Base-by-base conservation (phyloP, 176 grass and related monocot species). In the Aegilops bicornis region DNA sequence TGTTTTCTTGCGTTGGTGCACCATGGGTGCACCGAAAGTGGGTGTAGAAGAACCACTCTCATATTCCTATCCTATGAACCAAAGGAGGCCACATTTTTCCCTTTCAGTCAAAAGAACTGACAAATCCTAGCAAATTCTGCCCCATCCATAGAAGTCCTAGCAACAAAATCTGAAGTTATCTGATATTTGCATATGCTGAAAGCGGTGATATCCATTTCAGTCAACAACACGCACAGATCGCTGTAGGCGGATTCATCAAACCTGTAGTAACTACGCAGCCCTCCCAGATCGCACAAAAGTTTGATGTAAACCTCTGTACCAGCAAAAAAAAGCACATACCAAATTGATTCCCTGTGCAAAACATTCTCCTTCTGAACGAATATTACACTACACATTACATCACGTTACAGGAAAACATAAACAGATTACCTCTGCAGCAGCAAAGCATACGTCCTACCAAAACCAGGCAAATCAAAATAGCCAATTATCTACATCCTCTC, bases 371-470 rank as follows among this genome's bases (percentile, higher is more conserved):
- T 81, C 6, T 29, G 50, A 85, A 56, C 40, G n/a, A 70, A 52
- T 63, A 20, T 58, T 16, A 87, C 37, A 69, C n/a, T 69, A 25
- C 77, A 84, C 22, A 91, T 24, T 84, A 59, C 75, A 58, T 81
- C 48, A 69, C 59, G 64, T 85, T 80, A 69, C 89, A 84, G 35
- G 31, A 84, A 84, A 50, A 4, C 7, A 62, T 25, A 65, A 67
- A 76, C 64, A 56, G 9, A 80, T 9, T 27, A 56, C 37, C 67
- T 39, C 78, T 77, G 71, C 78, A 60, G 16, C 60, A 76, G n/a
- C 76, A 81, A 69, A 61, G 43, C 76, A 91, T 63, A 84, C 37
- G 69, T 40, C 72, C 89, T 81, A 77, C 48, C 69, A 84, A 70
- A 76, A 33, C 15, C 29, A 69, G 27, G 61, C 16, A 84, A 81